Base-by-base conservation (phyloP, 148 eudicot species). In the Simmondsia chinensis region DNA sequence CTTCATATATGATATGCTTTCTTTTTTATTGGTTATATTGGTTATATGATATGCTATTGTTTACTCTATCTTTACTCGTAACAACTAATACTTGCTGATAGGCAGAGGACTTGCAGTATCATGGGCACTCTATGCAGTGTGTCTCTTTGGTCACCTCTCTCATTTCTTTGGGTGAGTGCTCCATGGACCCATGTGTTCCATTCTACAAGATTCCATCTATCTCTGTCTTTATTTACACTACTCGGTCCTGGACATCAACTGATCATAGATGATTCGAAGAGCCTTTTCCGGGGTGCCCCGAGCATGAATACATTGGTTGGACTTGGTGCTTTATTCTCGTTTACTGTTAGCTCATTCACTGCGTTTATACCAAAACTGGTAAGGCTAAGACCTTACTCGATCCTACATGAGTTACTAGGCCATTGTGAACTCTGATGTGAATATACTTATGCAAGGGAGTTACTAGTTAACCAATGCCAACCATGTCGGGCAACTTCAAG, bases 231-330 rank as follows among this genome's bases (percentile, higher is more conserved):
- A 21, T 71, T 91, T 55, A 83, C 99, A 36, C 70, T 91, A 69
- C 86, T 86, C 43, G 94, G 77, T 48, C 99, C 96, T 56, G 99
- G 99, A 31, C 75, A 89, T 30, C 85, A 83, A 48, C 87, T 93
- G 33, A 82, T 93, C 41, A 38, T 71, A 63, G 96, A 93, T 65
- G 99, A 96, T 46, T 59, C 86, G 43, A 86, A 63, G 62, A 93
- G 99, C 65, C 91, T 93, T 24, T 48, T 84, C 39, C 70, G 74
- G 64, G 99, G 99, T 58, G 54, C 87, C 53, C 99, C 99, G 44
- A 86, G 77, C 65, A 93, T 93, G 99, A 93, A 93, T 58, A 93
- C 99, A 20, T 65, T 93, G 73, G 99, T 93, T 64, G 96, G 99
- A 61, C 96, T 93, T 61, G 99, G 99, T 60, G 99, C 99, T 53